A percentile compares a stretch with the other conserved stretches of the same genome.
phyloP scores from a whole-genome alignment of 2,329 filamentous ascomycete species.

The Fonsecaea multimorphosa region DNA sequence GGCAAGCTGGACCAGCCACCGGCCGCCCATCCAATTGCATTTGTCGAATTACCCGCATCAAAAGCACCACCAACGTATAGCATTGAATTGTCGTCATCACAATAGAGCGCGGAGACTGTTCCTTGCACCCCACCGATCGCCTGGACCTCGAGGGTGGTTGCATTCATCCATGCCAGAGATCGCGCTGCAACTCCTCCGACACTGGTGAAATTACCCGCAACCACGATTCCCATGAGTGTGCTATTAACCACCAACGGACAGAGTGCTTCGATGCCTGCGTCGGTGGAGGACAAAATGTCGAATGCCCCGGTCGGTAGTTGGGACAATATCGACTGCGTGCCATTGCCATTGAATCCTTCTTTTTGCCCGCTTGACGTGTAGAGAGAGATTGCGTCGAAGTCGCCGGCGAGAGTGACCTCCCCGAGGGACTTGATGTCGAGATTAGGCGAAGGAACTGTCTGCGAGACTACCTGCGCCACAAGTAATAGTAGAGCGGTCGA shows the following conservation, averaged over 20 bases:
- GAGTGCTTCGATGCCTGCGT: constrained; percentile 87
- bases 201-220: constrained; percentile 96
- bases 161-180: constrained; percentile 81
- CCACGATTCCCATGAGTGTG: constrained; percentile 72
- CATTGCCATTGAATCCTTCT: constrained; percentile 72
- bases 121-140: constrained; percentile 82
- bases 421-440: constrained; percentile 81
- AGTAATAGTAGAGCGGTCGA: constrained; percentile 30
- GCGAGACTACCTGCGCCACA: constrained; percentile 29
- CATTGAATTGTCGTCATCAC: constrained; percentile 75
- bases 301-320: constrained; percentile 86
- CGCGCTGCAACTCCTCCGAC: constrained; percentile 76
- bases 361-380: constrained; percentile 85
- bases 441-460: constrained; percentile 68
- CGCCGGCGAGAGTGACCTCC: constrained; percentile 81
- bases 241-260: constrained; percentile 77
- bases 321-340: constrained; percentile 79
- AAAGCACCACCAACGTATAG: constrained; percentile 94
- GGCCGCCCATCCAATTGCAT: constrained; percentile 80
- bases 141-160: constrained; percentile 70
- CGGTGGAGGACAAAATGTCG: constrained; percentile 72
- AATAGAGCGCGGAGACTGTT: constrained; percentile 79
- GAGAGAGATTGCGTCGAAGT: constrained; percentile 89
- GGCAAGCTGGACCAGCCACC: constrained; percentile 79
- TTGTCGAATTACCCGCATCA: constrained; percentile 77